Percentiles rank a stretch among this genome's conserved stretches.
Evolutionary conservation across 192 early-diverging fungal species (phyloP).

Genomic region (Podila horticola): DNA sequence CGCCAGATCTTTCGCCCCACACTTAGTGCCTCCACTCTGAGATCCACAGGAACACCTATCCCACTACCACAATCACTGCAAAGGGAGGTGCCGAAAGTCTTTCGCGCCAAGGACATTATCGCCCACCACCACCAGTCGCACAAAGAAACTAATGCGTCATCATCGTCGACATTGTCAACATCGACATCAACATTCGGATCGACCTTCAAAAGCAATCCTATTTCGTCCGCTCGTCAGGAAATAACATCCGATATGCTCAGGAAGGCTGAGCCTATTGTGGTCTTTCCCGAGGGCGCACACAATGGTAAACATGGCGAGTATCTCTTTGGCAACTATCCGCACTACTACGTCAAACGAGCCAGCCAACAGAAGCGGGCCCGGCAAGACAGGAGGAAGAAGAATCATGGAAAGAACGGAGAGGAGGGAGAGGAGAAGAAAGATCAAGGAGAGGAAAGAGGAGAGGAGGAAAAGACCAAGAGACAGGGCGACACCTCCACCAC

Average conservation of each 20-base stretch:
- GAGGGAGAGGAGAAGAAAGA: neutral
- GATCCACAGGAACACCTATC: neutral
- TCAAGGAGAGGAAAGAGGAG: neutral
- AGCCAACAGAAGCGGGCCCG: neutral
- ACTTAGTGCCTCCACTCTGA: too few species aligned
- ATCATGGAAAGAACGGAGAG: neutral
- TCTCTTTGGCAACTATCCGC: constrained; percentile 66
- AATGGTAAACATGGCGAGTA: neutral
- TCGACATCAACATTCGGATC: neutral
- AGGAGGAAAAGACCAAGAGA: neutral
- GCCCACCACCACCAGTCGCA: neutral
- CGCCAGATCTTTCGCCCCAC: neutral
- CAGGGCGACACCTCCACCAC: neutral
- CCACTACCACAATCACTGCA: neutral
- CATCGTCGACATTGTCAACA: neutral
- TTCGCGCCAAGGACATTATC: neutral
- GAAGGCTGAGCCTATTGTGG: neutral
- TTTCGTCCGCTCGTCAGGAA: too few species aligned
- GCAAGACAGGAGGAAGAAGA: neutral
- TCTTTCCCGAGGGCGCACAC: neutral
- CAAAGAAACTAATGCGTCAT: neutral
- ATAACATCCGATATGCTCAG: neutral
- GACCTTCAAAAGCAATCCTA: neutral
- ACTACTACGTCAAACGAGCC: constrained; percentile 58
- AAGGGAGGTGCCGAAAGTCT: neutral